Percentiles rank a stretch among this genome's conserved stretches.
These are phyloP conservation scores for Xylaria sp. DNA, from an alignment of 2,329 filamentous ascomycete genomes.

Conservation along the genomic window DNA sequence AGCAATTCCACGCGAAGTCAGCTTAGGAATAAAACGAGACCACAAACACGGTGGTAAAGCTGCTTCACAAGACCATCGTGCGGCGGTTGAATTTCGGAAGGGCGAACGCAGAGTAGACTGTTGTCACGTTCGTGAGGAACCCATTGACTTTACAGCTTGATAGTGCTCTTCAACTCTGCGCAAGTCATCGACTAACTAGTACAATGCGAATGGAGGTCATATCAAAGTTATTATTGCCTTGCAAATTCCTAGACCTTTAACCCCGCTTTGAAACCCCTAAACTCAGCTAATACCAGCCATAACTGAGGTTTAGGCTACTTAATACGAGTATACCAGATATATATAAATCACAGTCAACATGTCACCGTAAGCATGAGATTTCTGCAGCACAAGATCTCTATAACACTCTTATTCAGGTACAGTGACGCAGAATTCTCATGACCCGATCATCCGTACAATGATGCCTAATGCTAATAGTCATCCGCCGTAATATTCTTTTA, in stretches of 20 bases:
- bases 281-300: constrained; percentile 19
- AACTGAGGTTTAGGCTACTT: background rate
- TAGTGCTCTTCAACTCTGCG: background rate
- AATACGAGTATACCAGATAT: background rate
- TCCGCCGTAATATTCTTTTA: background rate
- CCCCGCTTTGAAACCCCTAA: constrained; percentile 15
- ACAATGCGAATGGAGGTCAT: constrained; percentile 14
- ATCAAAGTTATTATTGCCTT: constrained; percentile 35
- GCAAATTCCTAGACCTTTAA: constrained; percentile 11
- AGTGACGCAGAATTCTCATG: background rate
- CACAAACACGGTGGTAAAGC: background rate
- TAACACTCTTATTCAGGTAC: background rate
- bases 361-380: constrained; percentile 7
- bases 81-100: background rate
- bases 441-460: background rate
- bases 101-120: too few species aligned
- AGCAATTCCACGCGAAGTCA: background rate
- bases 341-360: constrained; percentile 3
- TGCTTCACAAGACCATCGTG: background rate
- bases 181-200: background rate
- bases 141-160: background rate
- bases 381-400: constrained; percentile 8
- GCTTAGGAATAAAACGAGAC: background rate
- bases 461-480: constrained; percentile 17
- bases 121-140: background rate